Evolutionary conservation across 345 rosid species (phyloP).

Genomic region (Kernera saxatilis): DNA sequence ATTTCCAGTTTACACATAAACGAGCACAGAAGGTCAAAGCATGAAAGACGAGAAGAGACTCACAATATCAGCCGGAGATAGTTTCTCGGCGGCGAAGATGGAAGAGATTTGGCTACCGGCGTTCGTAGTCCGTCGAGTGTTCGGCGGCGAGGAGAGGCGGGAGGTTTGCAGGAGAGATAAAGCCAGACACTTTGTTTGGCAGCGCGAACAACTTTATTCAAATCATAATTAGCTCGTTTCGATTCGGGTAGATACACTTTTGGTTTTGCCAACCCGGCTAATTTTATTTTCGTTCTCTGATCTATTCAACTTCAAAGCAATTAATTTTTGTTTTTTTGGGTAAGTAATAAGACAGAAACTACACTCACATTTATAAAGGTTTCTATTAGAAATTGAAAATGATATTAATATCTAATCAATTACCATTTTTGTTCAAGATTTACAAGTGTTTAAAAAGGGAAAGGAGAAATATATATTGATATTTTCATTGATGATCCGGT

Average conservation of each 20-base stretch:
- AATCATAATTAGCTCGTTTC: background rate
- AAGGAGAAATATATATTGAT: too few species aligned
- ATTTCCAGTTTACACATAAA: background rate
- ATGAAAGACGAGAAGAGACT: slow-evolving; percentile 1
- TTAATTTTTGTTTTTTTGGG: too few species aligned
- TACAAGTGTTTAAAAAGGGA: too few species aligned
- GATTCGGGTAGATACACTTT: background rate
- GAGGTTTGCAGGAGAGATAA: background rate
- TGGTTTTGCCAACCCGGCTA: background rate
- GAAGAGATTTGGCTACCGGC: background rate
- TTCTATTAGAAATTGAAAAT: too few species aligned
- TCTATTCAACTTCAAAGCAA: too few species aligned
- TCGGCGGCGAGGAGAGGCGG: background rate
- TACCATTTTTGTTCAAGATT: too few species aligned
- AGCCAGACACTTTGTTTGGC: slow-evolving; percentile 11
- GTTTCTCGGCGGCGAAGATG: background rate
- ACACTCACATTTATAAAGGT: too few species aligned
- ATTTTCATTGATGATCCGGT: too few species aligned
- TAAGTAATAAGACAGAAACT: too few species aligned
- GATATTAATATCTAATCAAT: too few species aligned
- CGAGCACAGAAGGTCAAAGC: background rate
- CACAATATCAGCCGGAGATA: background rate
- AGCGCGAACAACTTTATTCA: background rate
- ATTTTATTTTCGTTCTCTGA: too few species aligned
- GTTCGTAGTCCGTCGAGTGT: background rate